Evolutionary conservation across 2,329 filamentous ascomycete genomes (phyloP), one percentile per base, ranked within the genome.

Genomic region (Claviceps fusiformis): DNA sequence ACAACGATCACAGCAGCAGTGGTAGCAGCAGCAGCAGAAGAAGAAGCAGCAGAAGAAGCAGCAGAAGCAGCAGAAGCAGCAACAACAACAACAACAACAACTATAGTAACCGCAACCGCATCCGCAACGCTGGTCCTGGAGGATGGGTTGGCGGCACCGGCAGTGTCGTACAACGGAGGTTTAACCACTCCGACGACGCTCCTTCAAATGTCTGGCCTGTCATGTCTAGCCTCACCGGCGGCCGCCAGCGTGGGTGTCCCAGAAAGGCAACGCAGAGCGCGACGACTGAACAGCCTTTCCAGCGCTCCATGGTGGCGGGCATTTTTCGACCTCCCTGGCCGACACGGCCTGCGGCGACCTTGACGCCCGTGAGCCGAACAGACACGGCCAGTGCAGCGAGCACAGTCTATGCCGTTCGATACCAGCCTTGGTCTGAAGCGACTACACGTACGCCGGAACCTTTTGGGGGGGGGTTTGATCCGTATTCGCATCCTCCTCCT

Each of bases 341-440:
- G 56, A 65, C 78, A 58, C 69, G 80, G n/a, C 80, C 80, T 45
- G 68, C 74, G 6, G 74, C 77, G 41, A 74, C 75, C 37, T 73
- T 73, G 2, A 83, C 80, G 0, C 80, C 81, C 0, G 65, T 82
- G 47, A 84, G 80, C 62, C 73, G 81, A 58, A 80, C 80, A 19
- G 81, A 85, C 57, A 83, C 81, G 1, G 75, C 79, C 19, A 84
- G 81, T 61, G 81, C 79, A 1, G 80, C 80, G 48, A 84, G 81
- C 64, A 85, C 81, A 1, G 76, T 81, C 3, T 85, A 85, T 59
- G 79, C 80, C 7, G 74, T 85, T 41, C 73, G 80, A 53, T 84
- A 84, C 59, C 80, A 82, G 54, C 73, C 78, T 11, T 71, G 78
- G 7, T 77, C 78, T 2, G 81, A 81, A 56, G 71, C 73, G 17